Evolutionary conservation across 2,329 filamentous ascomycete genomes (phyloP), one percentile per base, ranked within the genome.

Genomic region (Metarhizium album): DNA sequence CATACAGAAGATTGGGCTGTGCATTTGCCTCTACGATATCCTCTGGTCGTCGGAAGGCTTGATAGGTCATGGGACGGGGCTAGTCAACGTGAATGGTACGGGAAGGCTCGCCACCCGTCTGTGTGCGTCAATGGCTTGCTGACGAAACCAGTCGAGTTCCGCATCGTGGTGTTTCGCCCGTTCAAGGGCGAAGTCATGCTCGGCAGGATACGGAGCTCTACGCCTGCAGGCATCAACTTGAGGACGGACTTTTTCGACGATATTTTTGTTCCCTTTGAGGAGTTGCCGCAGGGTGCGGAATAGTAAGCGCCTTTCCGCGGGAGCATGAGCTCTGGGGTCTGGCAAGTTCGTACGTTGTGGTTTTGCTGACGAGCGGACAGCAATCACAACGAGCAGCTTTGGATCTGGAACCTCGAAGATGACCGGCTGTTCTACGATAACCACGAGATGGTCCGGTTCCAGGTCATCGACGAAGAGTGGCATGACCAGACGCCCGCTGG

Each of bases 101-200:
- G 9, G 27, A 22, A 18, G 3, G 11, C 18, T 40, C 20, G 6
- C 37, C 37, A 9, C 18, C 11, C 16, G 3, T 13, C n/a, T n/a
- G n/a, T 20, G 37, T 40, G 3, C 5, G 7, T 9, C 37, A 31
- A 46, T 4, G 23, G 29, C 14, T 22, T n/a, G 24, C 43, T 46
- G 27, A 46, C 43, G 16, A 27, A 20, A 14, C 37, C 56, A 93
- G 91, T 95, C 47, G 90, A 95, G 65, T 98, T 97, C 62, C 86
- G 90, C 22, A 76, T 98, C 63, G 77, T 96, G 18, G 90, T 98
- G 29, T 98, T 97, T 67, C 83, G 93, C 23, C 93, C 93, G 0
- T 97, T 96, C 73, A 95, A 95, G 64, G 88, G 89, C 46, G 93
- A 98, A 66, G 88, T 96, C 53, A 78, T 98, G 61, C 75, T 87